Evolutionary conservation across 2,329 filamentous ascomycete species (phyloP), one percentile per base, ranked within the genome.

Genomic region (Xylariaceae sp.): DNA sequence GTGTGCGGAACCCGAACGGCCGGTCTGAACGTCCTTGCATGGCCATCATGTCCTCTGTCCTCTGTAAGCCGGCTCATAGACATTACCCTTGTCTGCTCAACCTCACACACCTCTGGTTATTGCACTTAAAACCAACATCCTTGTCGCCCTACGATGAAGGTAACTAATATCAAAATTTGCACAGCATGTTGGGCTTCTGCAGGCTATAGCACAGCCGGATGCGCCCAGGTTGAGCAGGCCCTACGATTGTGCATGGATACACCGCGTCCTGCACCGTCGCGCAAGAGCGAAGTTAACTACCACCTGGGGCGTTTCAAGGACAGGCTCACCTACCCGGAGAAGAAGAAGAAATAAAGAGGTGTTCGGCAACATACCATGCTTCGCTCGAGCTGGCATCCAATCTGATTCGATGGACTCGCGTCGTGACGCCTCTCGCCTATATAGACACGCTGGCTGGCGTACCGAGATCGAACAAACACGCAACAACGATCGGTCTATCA

Each of bases 221-320:
- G 84, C 69, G 77, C 77, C 20, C 76, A 77, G 35, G 68, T 87
- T 61, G 84, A 87, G 72, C 77, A 78, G 50, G 77, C 83, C 47
- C 75, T 89, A 55, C 81, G 86, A 23, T 72, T 74, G 26, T 89
- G 85, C 75, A 96, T 97, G 91, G 93, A 97, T 77, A 82, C 82
- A 50, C 86, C 87, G 58, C 84, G 67, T 79, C 78, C 71, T 54
- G 65, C 74, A 10, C 68, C 72, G 45, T 67, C 71, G 26, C 83
- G 84, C 70, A 91, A 87, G 77, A 93, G 86, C 72, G 85, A 83
- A 60, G 92, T 97, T 83, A 97, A 97, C 76, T 92, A 92, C 79
- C 92, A 97, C 72, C 78, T 97, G 36, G 82, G 83, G 62, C 84
- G 94, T 78, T 95, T 78, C 82, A 87, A 75, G 81, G 87, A 67